phyloP scores from a whole-genome alignment of 768 basidiomycete genomes.

The Boletellus ananiceps region DNA sequence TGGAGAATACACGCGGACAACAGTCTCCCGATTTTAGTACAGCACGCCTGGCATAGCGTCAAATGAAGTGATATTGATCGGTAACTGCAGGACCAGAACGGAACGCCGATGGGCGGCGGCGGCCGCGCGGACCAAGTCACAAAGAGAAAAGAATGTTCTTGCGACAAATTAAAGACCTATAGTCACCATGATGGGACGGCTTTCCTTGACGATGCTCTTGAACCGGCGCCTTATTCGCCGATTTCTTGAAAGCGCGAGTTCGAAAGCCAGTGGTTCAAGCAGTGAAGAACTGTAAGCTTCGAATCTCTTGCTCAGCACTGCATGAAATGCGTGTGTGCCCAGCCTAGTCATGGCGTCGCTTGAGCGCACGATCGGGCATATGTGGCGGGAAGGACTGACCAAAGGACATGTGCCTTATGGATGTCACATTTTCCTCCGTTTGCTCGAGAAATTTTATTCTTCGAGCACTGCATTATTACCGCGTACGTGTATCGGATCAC shows the following conservation, averaged over 20 bases:
- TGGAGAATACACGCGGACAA: no score
- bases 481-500: slow-evolving; percentile 54
- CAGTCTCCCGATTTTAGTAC: background rate
- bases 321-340: slow-evolving; percentile 73
- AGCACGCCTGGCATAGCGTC: background rate
- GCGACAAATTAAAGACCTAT: slow-evolving; percentile 16
- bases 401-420: slow-evolving; percentile 49
- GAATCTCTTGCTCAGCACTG: slow-evolving; percentile 53
- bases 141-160: background rate
- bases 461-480: slow-evolving; percentile 45
- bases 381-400: slow-evolving; percentile 42
- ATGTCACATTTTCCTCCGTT: slow-evolving; percentile 40
- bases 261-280: slow-evolving; percentile 45
- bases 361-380: slow-evolving; percentile 2
- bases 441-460: slow-evolving; percentile 36
- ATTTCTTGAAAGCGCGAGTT: slow-evolving; percentile 46
- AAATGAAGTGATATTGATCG: slow-evolving; percentile 2
- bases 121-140: background rate
- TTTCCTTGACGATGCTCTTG: slow-evolving; percentile 38
- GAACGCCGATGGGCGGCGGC: background rate
- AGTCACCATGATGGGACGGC: slow-evolving; percentile 16
- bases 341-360: slow-evolving; percentile 48
- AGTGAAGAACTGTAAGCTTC: slow-evolving; percentile 43
- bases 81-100: background rate
- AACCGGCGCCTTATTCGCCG: slow-evolving; percentile 43